Base-by-base conservation (phyloP, 371 early-diverging fungal species). In the Apophysomyces trapeziformis region DNA sequence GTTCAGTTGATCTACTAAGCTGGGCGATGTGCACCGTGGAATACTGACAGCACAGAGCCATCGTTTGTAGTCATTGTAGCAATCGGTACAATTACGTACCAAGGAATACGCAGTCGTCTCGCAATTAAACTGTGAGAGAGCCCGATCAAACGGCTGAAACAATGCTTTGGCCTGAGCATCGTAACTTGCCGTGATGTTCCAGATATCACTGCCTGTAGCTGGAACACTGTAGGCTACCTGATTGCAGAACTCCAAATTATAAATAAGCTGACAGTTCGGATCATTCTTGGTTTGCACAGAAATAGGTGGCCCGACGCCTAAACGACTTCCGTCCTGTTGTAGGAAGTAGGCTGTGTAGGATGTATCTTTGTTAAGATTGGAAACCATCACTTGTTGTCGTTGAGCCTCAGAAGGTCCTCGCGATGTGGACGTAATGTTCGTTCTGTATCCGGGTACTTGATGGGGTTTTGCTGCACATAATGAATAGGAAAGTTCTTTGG, bases 11-110 rank as follows among this genome's bases (percentile, higher is more conserved):
- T 73, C 73, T 12, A 64, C 61, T 2, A 59, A 59, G 2, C 61
- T 38, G 5, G 74, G 61, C n/a, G 62, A 65, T 12, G 87, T 80
- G 66, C 90, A 90, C 5, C 87, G 80, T 11, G 90, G 90, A 46
- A 90, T 87, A 11, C 82, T 71, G 4, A 87, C 82, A n/a, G 84
- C 67, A 61, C 90, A 90, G 8, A 90, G 73, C 90, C 90, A 90
- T 7, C 85, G 76, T 54, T 87, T 87, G 57, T 90, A 90, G 57
- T 86, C 87, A 8, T 72, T 71, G 16, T 69, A 67, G 58, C 90
- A 90, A 64, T 88, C 84, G 11, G 80, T 80, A 60, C 90, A 90
- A 56, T 86, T 86, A 13, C 88, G 85, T 6, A 87, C 84, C 39
- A 88, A 72, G 1, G 90, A 90, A 47, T 87, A 90, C 26, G 79